A percentile compares a stretch with the other conserved stretches of the same genome.
Conservation (phyloP, 768 basidiomycete genomes). For the Kwoniella sp. region DNA sequence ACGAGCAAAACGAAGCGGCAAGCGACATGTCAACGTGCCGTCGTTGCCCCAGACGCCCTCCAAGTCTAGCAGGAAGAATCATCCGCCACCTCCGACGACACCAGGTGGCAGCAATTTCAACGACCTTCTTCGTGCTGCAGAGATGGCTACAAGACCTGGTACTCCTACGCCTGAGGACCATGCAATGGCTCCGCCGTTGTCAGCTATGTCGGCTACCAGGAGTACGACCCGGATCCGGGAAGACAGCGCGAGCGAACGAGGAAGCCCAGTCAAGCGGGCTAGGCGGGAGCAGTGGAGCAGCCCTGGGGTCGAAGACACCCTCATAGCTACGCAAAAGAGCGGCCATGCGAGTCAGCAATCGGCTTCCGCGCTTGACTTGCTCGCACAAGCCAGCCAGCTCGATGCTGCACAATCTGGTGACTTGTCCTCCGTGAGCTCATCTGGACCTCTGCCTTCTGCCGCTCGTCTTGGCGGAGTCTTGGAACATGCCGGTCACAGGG, state of each 20-base stretch:
- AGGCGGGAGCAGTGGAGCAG: constrained; percentile 14
- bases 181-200: constrained; percentile 16
- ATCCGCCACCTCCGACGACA: constrained; percentile 24
- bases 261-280: constrained; percentile 17
- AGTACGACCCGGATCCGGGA: constrained; percentile 23
- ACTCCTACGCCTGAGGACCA: constrained; percentile 24
- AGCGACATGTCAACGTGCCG: constrained; percentile 13
- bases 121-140: constrained; percentile 42
- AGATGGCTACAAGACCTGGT: constrained; percentile 34
- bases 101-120: constrained; percentile 43
- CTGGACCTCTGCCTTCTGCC: constrained; percentile 9
- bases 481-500: neutral
- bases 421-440: neutral
- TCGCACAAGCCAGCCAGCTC: constrained; percentile 37
- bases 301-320: neutral
- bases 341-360: constrained; percentile 10
- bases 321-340: neutral
- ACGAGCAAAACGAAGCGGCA: constrained; percentile 21
- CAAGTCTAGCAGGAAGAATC: constrained; percentile 3
- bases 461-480: constrained; percentile 9
- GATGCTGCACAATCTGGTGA: constrained; percentile 23
- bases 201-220: constrained; percentile 34
- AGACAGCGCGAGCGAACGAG: constrained; percentile 17
- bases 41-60: constrained; percentile 23
- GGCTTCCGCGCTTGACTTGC: constrained; percentile 29